Conservation (phyloP, 805 yeast genomes). For the Hyphopichia homilentoma region DNA sequence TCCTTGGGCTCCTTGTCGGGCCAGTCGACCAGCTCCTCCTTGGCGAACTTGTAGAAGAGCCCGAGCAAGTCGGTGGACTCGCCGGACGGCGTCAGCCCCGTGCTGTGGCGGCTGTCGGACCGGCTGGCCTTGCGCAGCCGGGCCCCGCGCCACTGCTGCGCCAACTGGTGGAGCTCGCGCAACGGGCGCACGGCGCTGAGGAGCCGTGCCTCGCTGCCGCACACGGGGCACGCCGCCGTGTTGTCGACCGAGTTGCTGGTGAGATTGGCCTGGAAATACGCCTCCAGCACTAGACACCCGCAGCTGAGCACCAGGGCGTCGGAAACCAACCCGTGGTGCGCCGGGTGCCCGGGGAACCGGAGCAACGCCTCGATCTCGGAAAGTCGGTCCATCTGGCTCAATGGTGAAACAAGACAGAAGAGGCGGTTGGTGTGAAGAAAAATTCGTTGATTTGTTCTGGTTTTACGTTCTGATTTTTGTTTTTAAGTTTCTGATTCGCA, state of each 20-base stretch:
- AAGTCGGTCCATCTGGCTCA: too few relatives aligned
- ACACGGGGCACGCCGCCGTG: conserved; percentile 19
- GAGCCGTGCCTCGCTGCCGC: conserved; percentile 17
- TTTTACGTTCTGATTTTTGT: too few relatives aligned
- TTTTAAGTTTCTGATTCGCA: too few relatives aligned
- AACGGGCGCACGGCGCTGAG: conserved; percentile 29
- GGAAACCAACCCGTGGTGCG: conserved; percentile 10
- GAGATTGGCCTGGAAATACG: conserved; percentile 13
- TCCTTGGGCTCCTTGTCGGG: background rate
- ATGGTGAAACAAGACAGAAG: too few relatives aligned
- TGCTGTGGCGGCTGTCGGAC: conserved; percentile 5
- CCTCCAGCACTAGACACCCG: conserved; percentile 39
- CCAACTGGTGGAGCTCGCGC: conserved; percentile 23
- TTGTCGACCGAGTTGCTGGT: conserved; percentile 1
- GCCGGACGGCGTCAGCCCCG: conserved; percentile 1
- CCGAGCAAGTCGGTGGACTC: conserved; percentile 30
- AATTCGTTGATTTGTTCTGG: too few relatives aligned
- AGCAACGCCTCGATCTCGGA: conserved; percentile 23
- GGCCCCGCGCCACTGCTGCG: conserved; percentile 5
- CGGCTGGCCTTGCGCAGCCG: conserved; percentile 1
- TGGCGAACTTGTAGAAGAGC: conserved; percentile 38
- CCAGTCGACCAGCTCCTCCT: conserved; percentile 23
- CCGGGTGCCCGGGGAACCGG: conserved; percentile 16
- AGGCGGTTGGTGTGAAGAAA: too few relatives aligned
- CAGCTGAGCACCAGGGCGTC: conserved; percentile 38